Base-by-base conservation (phyloP, 192 early-diverging fungal species). In the Coemansia sp. region DNA sequence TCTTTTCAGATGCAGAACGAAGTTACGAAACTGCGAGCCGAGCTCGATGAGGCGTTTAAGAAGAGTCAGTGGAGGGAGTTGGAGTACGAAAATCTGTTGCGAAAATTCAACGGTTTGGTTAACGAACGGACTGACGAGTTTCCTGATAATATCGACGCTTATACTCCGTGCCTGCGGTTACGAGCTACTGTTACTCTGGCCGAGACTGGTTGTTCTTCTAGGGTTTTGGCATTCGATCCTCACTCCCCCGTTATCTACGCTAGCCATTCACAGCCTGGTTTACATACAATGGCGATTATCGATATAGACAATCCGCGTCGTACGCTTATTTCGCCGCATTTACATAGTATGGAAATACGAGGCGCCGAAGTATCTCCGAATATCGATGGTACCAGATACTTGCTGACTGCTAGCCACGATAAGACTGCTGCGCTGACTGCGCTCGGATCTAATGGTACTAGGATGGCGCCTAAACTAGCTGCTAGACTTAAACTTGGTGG, bases 371-470 rank as follows among this genome's bases (percentile, higher is more conserved):
- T 69, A 32, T 70, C 74, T 32, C 74, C 78, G 37, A 67, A 73
- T 57, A 30, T 13, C 0, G 6, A 59, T 4, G 73, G 66, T 17
- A 17, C 67, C 32, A 70, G 49, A 7, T 76, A 70, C 16, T n/a
- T 81, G 69, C 70, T 81, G 70, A 81, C 78, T 1, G 78, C 78
- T 14, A 81, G 74, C 74, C 68, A 63, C 28, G 78, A 81, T 55
- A 66, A 72, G 40, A 70, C 74, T 3, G 78, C 69, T 14, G 74
- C 64, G 17, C 43, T 81, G 3, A 69, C 57, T 2, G 33, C 68
- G 13, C 44, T 80, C 38, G 73, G 66, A 1, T 53, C 53, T 11
- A 17, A 7, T 6, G 55, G 55, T 5, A 17, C 26, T 35, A 46
- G 63, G 0, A 52, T 64, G 0, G 57, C 62, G 6, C 74, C 78